Conservation (phyloP, 2,329 filamentous ascomycete genomes). For the Zymoseptoria tritici region DNA sequence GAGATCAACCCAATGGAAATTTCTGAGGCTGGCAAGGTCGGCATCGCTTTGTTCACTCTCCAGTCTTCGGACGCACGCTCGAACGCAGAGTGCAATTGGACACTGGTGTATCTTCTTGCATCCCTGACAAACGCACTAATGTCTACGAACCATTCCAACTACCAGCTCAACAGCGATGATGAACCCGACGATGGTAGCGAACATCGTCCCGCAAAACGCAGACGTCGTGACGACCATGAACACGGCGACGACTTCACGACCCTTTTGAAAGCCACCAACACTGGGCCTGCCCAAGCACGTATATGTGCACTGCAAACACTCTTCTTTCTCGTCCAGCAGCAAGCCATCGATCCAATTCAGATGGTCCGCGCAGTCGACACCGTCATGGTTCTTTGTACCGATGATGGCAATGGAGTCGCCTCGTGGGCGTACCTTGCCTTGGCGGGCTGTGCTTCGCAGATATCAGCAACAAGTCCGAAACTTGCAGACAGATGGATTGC, state of each 20-base stretch:
- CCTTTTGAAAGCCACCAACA: slow-evolving; percentile 32
- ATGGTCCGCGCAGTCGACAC: slow-evolving; percentile 10
- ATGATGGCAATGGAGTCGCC: slow-evolving; percentile 59
- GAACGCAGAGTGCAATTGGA: slow-evolving; percentile 30
- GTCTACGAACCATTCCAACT: background rate
- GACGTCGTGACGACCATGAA: slow-evolving; percentile 23
- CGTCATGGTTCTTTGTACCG: slow-evolving; percentile 32
- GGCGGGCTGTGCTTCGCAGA: slow-evolving; percentile 50
- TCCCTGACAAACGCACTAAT: slow-evolving; percentile 23
- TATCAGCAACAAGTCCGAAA: slow-evolving; percentile 32
- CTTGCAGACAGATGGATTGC: slow-evolving; percentile 57
- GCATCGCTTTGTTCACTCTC: slow-evolving; percentile 14
- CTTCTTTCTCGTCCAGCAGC: slow-evolving; percentile 40
- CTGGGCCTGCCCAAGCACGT: slow-evolving; percentile 31
- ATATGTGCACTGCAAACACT: slow-evolving; percentile 49
- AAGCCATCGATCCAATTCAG: slow-evolving; percentile 19
- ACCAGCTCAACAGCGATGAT: slow-evolving; percentile 6
- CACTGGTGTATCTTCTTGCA: slow-evolving; percentile 33
- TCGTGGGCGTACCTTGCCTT: slow-evolving; percentile 84
- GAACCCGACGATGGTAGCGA: slow-evolving; percentile 10
- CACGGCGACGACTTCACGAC: slow-evolving; percentile 30
- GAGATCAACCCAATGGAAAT: slow-evolving; percentile 19
- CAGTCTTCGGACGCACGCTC: slow-evolving; percentile 26
- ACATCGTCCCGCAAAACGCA: slow-evolving; percentile 30
- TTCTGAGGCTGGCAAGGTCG: slow-evolving; percentile 6